Base-by-base conservation (phyloP, 768 basidiomycete genomes). In the Wakefieldia striispora region DNA sequence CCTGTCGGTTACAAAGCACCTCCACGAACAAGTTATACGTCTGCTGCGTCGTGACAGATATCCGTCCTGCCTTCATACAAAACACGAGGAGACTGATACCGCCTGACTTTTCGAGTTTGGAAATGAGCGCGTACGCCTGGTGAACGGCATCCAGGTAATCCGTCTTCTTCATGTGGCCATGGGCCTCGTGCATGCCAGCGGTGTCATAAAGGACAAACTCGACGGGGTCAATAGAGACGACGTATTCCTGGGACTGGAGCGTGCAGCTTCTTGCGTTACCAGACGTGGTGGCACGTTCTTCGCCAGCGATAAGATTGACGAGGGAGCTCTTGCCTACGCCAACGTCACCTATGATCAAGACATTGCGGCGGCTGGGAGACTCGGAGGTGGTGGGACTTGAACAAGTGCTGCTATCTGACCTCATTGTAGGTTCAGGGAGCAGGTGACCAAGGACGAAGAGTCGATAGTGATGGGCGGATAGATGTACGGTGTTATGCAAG, bases 301-400 rank as follows among this genome's bases (percentile, higher is more conserved):
- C 12, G 27, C 63, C 67, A 2, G 57, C 53, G 27, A 75, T 55
- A 57, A 76, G 67, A 49, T 75, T 76, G 45, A 76, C 54, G 38
- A 75, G 61, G 4, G 71, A 72, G 49, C 73, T 75, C 53, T 76
- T 76, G 10, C 70, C 68, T 16, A 57, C 50, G 23, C 64, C 64
- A 16, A 64, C 56, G 33, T 65, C 64, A 29, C 64, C 64, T 11
- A 65, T 49, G 29, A 65, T 65, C 33, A 65, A 47, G 40, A 67
- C 34, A 34, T 65, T 65, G 12, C 62, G 62, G 31, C 46, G 62
- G 20, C n/a, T 40, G 35, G 43, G 40, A 6, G 17, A 20, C 4
- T 59, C 49, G 27, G 47, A 45, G 39, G 27, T 5, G 38, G 42
- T 53, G 47, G 53, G 52, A 26, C 53, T 53, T 14, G 62, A 53